phyloP scores from a whole-genome alignment of 139 green algal genomes.

The Chlamydomonas incerta region DNA sequence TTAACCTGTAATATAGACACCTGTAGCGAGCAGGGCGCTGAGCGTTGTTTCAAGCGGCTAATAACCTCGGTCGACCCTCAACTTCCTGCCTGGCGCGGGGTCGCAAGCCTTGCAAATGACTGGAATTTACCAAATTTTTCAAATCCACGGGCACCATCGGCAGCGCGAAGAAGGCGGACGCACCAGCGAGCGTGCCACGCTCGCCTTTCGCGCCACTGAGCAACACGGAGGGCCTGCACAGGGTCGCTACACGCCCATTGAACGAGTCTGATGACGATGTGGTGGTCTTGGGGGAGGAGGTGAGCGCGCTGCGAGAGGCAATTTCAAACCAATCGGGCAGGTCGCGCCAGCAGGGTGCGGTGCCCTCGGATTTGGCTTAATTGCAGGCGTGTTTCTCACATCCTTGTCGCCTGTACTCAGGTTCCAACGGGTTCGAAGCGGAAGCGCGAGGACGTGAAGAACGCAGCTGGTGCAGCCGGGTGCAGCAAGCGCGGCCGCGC shows the following conservation, averaged over 20 bases:
- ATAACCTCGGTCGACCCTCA: too few species aligned
- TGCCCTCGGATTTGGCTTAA: too few species aligned
- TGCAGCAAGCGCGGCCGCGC: too few species aligned
- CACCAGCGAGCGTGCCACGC: neutral
- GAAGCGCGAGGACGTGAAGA: conserved; percentile 7
- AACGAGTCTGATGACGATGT: conserved; percentile 10
- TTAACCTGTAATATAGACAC: too few species aligned
- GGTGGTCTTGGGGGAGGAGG: neutral
- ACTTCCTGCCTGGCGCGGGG: too few species aligned
- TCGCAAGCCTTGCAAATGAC: neutral
- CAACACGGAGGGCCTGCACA: conserved; percentile 5
- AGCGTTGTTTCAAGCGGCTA: too few species aligned
- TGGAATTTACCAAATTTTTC: conserved; percentile 34
- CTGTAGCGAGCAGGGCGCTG: too few species aligned
- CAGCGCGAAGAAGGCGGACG: neutral
- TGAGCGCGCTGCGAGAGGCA: neutral
- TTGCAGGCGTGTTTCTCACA: too few species aligned
- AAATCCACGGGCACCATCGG: neutral
- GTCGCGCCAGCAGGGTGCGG: too few species aligned
- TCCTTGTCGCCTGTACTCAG: neutral
- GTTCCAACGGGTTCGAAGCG: neutral
- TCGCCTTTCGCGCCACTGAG: neutral
- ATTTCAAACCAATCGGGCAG: too few species aligned
- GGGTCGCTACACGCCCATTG: neutral
- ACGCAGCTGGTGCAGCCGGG: too few species aligned